These are phyloP conservation scores for Saccharomycopsis fibuligera DNA, from an alignment of 805 yeast species.

Conservation along the genomic window DNA sequence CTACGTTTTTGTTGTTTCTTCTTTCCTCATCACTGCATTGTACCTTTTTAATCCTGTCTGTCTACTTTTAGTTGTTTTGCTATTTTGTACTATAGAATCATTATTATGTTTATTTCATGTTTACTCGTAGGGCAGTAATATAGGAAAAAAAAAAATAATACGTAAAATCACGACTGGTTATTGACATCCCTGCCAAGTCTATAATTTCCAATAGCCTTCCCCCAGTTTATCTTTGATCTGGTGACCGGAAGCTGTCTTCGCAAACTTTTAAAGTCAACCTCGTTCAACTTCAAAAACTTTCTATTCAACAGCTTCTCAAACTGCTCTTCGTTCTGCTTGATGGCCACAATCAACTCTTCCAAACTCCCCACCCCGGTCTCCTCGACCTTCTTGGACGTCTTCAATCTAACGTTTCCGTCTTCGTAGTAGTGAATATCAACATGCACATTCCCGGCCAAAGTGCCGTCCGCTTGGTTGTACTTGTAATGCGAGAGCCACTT, in stretches of 20 bases:
- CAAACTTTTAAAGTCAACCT: constrained; percentile 70
- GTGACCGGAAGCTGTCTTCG: constrained; percentile 92
- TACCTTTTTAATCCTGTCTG: background rate
- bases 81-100: background rate
- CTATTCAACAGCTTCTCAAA: constrained; percentile 55
- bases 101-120: too few species aligned
- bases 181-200: constrained; percentile 78
- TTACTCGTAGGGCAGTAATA: too few species aligned
- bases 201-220: constrained; percentile 84
- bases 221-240: constrained; percentile 91
- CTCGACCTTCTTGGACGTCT: constrained; percentile 34
- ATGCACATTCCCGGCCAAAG: constrained; percentile 46
- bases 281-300: constrained; percentile 68
- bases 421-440: constrained; percentile 89
- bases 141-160: too few species aligned
- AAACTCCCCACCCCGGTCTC: constrained; percentile 22
- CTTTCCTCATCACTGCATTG: background rate
- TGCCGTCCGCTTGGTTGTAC: constrained; percentile 29
- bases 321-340: constrained; percentile 34
- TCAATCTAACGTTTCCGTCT: constrained; percentile 89
- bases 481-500: constrained; percentile 72
- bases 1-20: too few species aligned
- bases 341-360: too few species aligned
- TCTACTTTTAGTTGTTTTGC: background rate
- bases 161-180: too few species aligned